phyloP scores from a whole-genome alignment of 257 asterid species.

The Misopates orontium region DNA sequence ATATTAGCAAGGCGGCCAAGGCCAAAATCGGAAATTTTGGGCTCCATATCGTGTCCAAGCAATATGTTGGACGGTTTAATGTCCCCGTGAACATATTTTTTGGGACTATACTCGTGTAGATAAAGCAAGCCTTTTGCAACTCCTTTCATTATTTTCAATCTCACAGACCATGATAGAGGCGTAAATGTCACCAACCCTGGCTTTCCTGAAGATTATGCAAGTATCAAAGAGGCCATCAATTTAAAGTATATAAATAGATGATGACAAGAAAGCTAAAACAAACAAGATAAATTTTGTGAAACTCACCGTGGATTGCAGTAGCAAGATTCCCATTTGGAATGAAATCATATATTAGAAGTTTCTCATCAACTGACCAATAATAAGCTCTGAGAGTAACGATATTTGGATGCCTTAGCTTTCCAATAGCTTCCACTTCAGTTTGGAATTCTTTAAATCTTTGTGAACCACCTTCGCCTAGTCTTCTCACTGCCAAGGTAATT shows the following conservation, averaged over 20 bases:
- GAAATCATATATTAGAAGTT: conserved; percentile 76
- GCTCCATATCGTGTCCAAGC: conserved; percentile 75
- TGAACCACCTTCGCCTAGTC: conserved; percentile 93
- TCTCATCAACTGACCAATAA: conserved; percentile 94
- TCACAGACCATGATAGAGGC: conserved; percentile 70
- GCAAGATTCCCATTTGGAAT: conserved; percentile 83
- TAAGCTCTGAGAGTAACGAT: conserved; percentile 76
- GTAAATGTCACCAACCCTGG: conserved; percentile 60
- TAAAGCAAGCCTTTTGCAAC: conserved; percentile 72
- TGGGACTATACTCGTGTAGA: conserved; percentile 89
- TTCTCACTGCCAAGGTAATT: conserved; percentile 71
- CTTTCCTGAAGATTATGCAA: conserved; percentile 48
- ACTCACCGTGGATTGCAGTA: conserved; percentile 75
- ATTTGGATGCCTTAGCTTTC: conserved; percentile 81
- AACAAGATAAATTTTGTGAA: conserved; percentile 2
- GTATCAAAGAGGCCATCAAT: not conserved
- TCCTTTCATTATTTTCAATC: conserved; percentile 82
- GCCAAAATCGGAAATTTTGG: conserved; percentile 85
- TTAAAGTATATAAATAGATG: not conserved
- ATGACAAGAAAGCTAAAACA: not conserved
- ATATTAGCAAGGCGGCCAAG: conserved; percentile 88
- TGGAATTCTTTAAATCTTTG: conserved; percentile 88
- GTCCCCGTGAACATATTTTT: conserved; percentile 91
- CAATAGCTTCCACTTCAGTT: conserved; percentile 88
- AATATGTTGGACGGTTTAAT: conserved; percentile 85